Evolutionary conservation across 768 basidiomycete species (phyloP).

Genomic region (Coprinopsis strossmayeri): DNA sequence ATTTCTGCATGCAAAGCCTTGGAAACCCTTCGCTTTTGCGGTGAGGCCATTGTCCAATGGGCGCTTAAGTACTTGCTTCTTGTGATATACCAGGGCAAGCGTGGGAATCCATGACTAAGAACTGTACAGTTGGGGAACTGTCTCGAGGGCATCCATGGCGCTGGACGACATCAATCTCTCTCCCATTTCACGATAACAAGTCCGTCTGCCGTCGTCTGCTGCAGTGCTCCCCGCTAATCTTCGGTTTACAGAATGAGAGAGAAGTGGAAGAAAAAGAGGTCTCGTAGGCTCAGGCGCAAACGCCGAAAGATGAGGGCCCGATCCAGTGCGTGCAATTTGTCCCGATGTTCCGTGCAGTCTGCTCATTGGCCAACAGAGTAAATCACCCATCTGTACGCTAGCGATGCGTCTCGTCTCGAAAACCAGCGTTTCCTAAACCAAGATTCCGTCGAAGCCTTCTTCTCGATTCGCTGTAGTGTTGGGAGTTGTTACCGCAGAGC

Average conservation of each 20-base stretch:
- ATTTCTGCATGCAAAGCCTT: conserved; percentile 9
- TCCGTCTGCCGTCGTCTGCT: conserved; percentile 14
- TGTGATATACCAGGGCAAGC: too few species aligned
- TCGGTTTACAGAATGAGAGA: conserved; percentile 68
- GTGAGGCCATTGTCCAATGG: background rate
- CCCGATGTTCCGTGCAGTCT: conserved; percentile 8
- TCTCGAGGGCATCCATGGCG: too few species aligned
- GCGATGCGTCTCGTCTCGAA: too few species aligned
- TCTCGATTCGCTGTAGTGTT: too few species aligned
- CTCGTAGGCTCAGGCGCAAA: conserved; percentile 87
- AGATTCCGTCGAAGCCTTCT: too few species aligned
- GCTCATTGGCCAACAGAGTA: background rate
- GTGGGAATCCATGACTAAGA: conserved; percentile 33
- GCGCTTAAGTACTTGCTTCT: background rate
- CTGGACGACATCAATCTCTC: too few species aligned
- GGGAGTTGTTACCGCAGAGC: too few species aligned
- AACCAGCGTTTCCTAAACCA: too few species aligned
- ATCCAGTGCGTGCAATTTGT: conserved; percentile 89
- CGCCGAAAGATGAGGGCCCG: conserved; percentile 96
- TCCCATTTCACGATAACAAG: conserved; percentile 23
- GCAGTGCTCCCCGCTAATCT: background rate
- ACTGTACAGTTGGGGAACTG: conserved; percentile 42
- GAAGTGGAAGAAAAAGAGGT: conserved; percentile 97
- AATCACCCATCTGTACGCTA: too few species aligned
- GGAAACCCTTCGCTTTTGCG: conserved; percentile 2